Evolutionary conservation across 345 rosid species (phyloP).

Genomic region (Camelina laxa): DNA sequence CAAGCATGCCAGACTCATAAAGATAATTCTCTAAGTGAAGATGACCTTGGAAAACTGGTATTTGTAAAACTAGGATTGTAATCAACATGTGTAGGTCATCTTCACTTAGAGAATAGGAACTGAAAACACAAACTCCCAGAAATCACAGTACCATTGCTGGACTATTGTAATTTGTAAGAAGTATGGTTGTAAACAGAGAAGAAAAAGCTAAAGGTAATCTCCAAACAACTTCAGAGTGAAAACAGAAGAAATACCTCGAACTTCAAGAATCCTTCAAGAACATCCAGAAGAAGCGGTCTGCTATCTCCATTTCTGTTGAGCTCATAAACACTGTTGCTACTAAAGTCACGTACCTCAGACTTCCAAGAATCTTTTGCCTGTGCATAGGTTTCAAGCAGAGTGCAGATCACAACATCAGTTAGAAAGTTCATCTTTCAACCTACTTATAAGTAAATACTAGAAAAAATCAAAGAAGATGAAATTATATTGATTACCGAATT

Average conservation of each 20-base stretch:
- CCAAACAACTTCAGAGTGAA: constrained; percentile 1
- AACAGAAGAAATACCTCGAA: constrained; percentile 59
- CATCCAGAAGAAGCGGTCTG: constrained; percentile 85
- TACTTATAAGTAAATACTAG: background rate
- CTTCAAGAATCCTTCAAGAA: constrained; percentile 92
- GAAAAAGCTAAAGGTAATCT: background rate
- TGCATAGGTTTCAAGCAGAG: constrained; percentile 25
- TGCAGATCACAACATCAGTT: constrained; percentile 10
- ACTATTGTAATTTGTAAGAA: constrained; percentile 5
- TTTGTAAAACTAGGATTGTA: constrained; percentile 15
- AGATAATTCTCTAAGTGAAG: too few species aligned
- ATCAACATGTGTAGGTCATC: constrained; percentile 8
- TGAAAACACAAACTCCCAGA: background rate
- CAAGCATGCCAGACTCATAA: too few species aligned
- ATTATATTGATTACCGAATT: constrained; percentile 80
- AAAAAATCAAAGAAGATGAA: constrained; percentile 37
- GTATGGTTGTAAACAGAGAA: constrained; percentile 6
- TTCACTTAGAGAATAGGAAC: constrained; percentile 5
- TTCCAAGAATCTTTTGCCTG: constrained; percentile 96
- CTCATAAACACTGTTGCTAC: constrained; percentile 84
- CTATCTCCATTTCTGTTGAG: constrained; percentile 85
- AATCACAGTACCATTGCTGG: background rate
- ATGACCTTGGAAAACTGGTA: too few species aligned
- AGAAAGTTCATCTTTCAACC: constrained; percentile 1
- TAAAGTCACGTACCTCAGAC: constrained; percentile 86